These are phyloP conservation scores for Biscutella auriculata DNA, from an alignment of 441 rosid genomes.

Conservation along the genomic window DNA sequence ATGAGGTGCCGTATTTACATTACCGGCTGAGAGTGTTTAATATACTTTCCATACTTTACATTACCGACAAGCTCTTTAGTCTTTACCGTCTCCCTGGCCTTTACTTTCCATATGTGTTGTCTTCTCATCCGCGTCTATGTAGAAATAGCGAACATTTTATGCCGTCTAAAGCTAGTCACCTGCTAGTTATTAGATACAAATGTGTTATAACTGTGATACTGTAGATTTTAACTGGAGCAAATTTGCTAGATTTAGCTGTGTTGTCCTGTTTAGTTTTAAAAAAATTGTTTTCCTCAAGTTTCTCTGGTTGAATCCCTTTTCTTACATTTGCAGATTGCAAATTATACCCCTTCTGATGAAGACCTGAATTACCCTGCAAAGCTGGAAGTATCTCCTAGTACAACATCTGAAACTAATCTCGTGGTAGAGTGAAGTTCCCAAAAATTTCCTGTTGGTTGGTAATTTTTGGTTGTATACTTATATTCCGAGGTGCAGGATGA, in stretches of 20 bases:
- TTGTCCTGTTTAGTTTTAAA: not conserved
- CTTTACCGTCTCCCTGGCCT: not conserved
- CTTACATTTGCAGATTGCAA: slow-evolving; percentile 68
- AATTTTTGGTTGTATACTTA: slow-evolving; percentile 10
- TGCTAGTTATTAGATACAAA: not conserved
- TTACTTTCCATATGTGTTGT: not conserved
- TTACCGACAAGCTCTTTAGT: not conserved
- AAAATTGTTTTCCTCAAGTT: slow-evolving; percentile 1
- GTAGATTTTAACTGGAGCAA: not conserved
- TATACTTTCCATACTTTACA: too few relatives aligned
- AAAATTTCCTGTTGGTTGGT: not conserved
- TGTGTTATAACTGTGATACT: not conserved
- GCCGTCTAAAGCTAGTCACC: not conserved
- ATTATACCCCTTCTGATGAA: slow-evolving; percentile 60
- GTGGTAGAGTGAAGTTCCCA: slow-evolving; percentile 6
- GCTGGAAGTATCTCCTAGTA: slow-evolving; percentile 51
- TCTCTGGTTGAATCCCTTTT: slow-evolving; percentile 10
- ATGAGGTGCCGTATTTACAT: slow-evolving; percentile 45
- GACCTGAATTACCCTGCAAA: slow-evolving; percentile 87
- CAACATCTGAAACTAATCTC: slow-evolving; percentile 33
- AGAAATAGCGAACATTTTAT: slow-evolving; percentile 11
- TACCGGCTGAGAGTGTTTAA: not conserved
- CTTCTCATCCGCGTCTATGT: slow-evolving; percentile 4
- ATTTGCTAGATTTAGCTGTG: not conserved
- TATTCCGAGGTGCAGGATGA: slow-evolving; percentile 34